These are phyloP conservation scores for Hypoxylon fuscum DNA, from an alignment of 495 filamentous ascomycete species.

Conservation along the genomic window DNA sequence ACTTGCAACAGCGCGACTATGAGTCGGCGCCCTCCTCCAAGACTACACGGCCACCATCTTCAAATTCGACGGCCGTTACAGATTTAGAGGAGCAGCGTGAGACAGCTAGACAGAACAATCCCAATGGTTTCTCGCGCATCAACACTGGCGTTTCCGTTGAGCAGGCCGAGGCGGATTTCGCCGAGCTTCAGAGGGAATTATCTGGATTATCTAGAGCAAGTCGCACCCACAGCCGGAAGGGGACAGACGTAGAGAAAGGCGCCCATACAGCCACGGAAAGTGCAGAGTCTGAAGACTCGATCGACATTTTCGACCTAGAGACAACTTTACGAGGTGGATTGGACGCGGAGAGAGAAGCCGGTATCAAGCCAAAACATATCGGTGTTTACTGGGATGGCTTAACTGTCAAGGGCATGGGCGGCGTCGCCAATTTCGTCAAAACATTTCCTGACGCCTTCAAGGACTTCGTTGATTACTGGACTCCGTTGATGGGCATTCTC, in stretches of 20 bases:
- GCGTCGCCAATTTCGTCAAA: slow-evolving; percentile 77
- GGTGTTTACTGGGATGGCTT: slow-evolving; percentile 83
- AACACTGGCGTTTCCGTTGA: slow-evolving; percentile 70
- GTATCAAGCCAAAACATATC: slow-evolving; percentile 81
- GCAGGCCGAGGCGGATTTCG: slow-evolving; percentile 80
- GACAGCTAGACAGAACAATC: slow-evolving; percentile 56
- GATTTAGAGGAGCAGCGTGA: slow-evolving; percentile 56
- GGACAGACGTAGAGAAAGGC: slow-evolving; percentile 50
- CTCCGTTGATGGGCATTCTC: slow-evolving; percentile 65
- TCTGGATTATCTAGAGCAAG: slow-evolving; percentile 69
- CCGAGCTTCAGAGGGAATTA: slow-evolving; percentile 75
- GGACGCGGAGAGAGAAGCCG: slow-evolving; percentile 73
- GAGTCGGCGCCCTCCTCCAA: slow-evolving; percentile 12
- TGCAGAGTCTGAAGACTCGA: slow-evolving; percentile 59
- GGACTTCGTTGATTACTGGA: slow-evolving; percentile 76
- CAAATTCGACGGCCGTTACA: slow-evolving; percentile 50
- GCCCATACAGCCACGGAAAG: slow-evolving; percentile 43
- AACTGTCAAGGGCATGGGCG: slow-evolving; percentile 80
- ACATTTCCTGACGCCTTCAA: slow-evolving; percentile 86
- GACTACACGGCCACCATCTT: slow-evolving; percentile 43
- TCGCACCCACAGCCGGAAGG: slow-evolving; percentile 52
- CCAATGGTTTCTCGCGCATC: slow-evolving; percentile 59
- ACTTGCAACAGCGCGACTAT: slow-evolving; percentile 19
- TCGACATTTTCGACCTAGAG: slow-evolving; percentile 75
- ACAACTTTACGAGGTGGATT: slow-evolving; percentile 71